A percentile compares a stretch with the other conserved stretches of the same genome.
These are phyloP conservation scores for Globisporangium okanoganense DNA, from an alignment of 352 stramenopile species.

Conservation along the genomic window DNA sequence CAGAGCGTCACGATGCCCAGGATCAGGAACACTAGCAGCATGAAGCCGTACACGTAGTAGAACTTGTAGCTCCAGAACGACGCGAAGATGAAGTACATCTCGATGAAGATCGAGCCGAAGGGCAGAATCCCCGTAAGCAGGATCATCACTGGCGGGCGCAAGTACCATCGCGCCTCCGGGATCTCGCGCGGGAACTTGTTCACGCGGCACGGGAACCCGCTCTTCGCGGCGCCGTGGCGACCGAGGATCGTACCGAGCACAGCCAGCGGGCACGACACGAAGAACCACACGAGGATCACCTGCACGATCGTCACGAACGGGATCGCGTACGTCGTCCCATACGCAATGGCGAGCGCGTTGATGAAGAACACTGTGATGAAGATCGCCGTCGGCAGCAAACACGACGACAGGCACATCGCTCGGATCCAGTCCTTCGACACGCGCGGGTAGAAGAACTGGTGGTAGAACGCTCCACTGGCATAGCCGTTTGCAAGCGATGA, in stretches of 20 bases:
- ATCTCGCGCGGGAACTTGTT: slow-evolving; percentile 96
- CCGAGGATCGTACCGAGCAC: slow-evolving; percentile 97
- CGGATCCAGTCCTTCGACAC: slow-evolving; percentile 90
- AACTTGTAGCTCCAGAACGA: slow-evolving; percentile 99
- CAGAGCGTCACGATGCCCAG: slow-evolving; percentile 97
- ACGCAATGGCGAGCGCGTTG: slow-evolving; percentile 77
- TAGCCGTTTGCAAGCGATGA: slow-evolving; percentile 90
- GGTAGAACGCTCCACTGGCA: slow-evolving; percentile 87
- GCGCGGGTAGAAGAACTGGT: slow-evolving; percentile 91
- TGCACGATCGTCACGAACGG: slow-evolving; percentile 84
- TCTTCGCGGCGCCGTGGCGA: slow-evolving; percentile 89
- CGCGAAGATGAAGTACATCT: slow-evolving; percentile 99
- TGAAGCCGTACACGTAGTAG: slow-evolving; percentile 99
- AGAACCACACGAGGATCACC: slow-evolving; percentile 96
- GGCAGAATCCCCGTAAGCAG: slow-evolving; percentile 95
- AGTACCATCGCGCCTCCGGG: slow-evolving; percentile 74
- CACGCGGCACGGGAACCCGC: slow-evolving; percentile 89
- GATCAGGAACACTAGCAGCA: slow-evolving; percentile 98
- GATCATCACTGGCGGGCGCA: slow-evolving; percentile 88
- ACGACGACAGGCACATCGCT: slow-evolving; percentile 81
- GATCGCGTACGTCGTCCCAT: slow-evolving; percentile 85
- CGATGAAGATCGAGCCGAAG: slow-evolving; percentile 99
- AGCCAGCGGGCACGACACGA: slow-evolving; percentile 95
- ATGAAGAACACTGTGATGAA: slow-evolving; percentile 89
- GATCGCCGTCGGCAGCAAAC: slow-evolving; percentile 68